phyloP scores from a whole-genome alignment of 1,284 basidiomycete species.

The Entoloma clypeatum region DNA sequence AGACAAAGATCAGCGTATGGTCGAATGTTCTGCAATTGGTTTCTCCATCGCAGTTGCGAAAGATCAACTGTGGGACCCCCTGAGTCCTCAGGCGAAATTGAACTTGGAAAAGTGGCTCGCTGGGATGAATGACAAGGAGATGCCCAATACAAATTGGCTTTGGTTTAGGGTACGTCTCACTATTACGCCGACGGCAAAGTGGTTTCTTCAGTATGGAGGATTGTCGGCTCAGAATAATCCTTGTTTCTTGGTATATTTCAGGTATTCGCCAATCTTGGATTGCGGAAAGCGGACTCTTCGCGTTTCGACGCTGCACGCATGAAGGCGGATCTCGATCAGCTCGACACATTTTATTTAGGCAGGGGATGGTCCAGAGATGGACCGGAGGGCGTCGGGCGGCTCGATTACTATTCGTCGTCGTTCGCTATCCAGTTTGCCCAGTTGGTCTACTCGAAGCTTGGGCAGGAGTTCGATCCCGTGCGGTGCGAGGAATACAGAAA shows the following conservation, averaged over 20 bases:
- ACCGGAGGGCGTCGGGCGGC: slow-evolving; percentile 71
- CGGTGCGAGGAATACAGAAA: slow-evolving; percentile 62
- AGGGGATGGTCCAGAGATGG: slow-evolving; percentile 77
- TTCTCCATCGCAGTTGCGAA: slow-evolving; percentile 66
- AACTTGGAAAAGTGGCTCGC: slow-evolving; percentile 67
- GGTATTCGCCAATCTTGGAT: slow-evolving; percentile 76
- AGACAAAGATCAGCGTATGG: slow-evolving; percentile 79
- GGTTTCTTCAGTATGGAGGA: too few relatives aligned
- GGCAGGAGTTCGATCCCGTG: slow-evolving; percentile 57
- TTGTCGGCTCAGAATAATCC: not conserved
- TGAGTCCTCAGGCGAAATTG: slow-evolving; percentile 49
- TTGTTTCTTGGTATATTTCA: slow-evolving; percentile 21
- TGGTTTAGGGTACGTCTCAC: slow-evolving; percentile 63
- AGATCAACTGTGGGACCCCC: slow-evolving; percentile 61
- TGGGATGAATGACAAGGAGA: slow-evolving; percentile 72
- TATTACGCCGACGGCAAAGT: not conserved
- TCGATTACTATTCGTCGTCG: slow-evolving; percentile 77
- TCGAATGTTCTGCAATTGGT: slow-evolving; percentile 76
- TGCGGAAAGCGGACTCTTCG: slow-evolving; percentile 58
- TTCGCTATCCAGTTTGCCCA: slow-evolving; percentile 79
- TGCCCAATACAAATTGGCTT: slow-evolving; percentile 77
- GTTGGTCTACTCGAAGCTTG: slow-evolving; percentile 67
- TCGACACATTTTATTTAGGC: slow-evolving; percentile 77
- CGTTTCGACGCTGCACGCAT: slow-evolving; percentile 58
- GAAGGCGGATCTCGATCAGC: slow-evolving; percentile 71